phyloP scores from a whole-genome alignment of 352 stramenopile genomes.

The Stramenopiles sp. region DNA sequence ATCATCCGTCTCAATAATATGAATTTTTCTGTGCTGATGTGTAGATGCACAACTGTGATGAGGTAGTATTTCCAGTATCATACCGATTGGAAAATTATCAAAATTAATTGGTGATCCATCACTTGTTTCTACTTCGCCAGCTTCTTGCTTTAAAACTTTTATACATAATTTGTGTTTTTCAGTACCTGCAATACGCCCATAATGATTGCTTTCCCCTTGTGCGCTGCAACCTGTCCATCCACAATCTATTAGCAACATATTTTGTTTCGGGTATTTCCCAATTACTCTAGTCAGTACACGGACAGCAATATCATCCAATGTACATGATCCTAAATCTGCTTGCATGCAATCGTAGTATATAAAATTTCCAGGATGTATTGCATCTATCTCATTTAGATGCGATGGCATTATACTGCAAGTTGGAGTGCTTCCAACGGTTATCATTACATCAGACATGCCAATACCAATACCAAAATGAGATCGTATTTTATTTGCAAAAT shows the following conservation, averaged over 20 bases:
- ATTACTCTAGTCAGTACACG: constrained; percentile 11
- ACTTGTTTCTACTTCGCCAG: constrained; percentile 5
- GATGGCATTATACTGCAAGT: too few species aligned
- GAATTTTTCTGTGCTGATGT: too few species aligned
- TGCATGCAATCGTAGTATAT: constrained; percentile 13
- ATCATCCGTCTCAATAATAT: too few species aligned
- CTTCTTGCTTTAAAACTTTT: constrained; percentile 13
- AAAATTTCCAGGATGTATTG: constrained; percentile 16
- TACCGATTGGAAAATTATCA: constrained; percentile 16
- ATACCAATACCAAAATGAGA: too few species aligned
- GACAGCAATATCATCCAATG: constrained; percentile 8
- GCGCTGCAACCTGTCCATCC: constrained; percentile 11
- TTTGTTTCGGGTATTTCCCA: constrained; percentile 9
- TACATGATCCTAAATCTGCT: constrained; percentile 1
- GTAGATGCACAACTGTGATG: too few species aligned
- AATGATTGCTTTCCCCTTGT: constrained; percentile 11
- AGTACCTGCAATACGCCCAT: constrained; percentile 12
- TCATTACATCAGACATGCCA: too few species aligned
- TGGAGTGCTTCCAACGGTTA: too few species aligned
- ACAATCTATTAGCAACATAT: constrained; percentile 12
- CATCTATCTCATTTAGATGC: constrained; percentile 10
- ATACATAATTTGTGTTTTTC: constrained; percentile 9
- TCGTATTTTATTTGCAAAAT: too few species aligned
- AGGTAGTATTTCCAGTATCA: constrained; percentile 30
- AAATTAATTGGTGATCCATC: constrained; percentile 12